These are phyloP conservation scores for Penicillium coffeae DNA, from an alignment of 495 filamentous ascomycete species.

Conservation along the genomic window DNA sequence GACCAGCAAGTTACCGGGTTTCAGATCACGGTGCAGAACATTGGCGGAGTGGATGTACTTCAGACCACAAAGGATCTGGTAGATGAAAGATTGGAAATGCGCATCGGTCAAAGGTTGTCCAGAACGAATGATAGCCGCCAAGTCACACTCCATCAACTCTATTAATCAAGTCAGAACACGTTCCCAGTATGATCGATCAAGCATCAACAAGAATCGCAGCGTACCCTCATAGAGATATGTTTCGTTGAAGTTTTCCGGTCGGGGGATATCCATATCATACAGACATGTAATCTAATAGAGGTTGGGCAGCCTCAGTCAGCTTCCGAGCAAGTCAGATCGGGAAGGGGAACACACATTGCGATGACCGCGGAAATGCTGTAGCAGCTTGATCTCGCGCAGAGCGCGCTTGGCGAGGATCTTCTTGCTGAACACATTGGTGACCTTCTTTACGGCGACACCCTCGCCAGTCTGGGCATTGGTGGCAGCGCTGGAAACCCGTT, in stretches of 20 bases:
- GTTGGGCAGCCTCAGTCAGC: conserved; percentile 19
- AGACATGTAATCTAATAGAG: conserved; percentile 84
- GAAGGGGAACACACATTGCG: conserved; percentile 55
- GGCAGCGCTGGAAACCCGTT: conserved; percentile 62
- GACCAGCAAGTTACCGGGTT: conserved; percentile 93
- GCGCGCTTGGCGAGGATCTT: conserved; percentile 99
- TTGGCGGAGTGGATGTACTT: conserved; percentile 99
- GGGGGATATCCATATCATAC: conserved; percentile 99
- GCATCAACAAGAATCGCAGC: background rate
- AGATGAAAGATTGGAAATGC: conserved; percentile 93
- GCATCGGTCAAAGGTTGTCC: conserved; percentile 95
- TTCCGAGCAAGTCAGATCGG: background rate
- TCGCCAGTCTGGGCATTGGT: conserved; percentile 87
- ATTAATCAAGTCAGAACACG: conserved; percentile 14
- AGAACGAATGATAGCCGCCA: conserved; percentile 96
- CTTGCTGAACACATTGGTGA: conserved; percentile 99
- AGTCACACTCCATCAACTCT: conserved; percentile 99
- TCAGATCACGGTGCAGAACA: conserved; percentile 92
- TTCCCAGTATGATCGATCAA: background rate
- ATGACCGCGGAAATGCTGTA: conserved; percentile 94
- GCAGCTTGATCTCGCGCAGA: conserved; percentile 94
- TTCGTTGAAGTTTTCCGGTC: conserved; percentile 98
- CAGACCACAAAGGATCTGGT: conserved; percentile 90
- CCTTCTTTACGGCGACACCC: conserved; percentile 98
- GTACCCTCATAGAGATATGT: conserved; percentile 97